Evolutionary conservation across 1,139 yeast genomes (phyloP).

Genomic region (Candida sp.): DNA sequence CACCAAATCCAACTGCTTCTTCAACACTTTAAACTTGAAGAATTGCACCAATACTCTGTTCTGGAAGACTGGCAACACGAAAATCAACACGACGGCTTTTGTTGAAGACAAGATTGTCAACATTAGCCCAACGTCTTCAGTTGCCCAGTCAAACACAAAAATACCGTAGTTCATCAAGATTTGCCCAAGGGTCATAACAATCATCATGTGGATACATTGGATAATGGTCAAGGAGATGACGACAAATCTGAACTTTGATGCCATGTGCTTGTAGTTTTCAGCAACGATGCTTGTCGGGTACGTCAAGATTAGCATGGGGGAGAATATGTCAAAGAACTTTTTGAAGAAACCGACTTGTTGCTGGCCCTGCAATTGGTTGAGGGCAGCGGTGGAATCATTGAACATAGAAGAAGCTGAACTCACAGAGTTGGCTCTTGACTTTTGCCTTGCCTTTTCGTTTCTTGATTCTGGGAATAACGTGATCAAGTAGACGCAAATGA

Average conservation of each 20-base stretch:
- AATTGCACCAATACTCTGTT: constrained; percentile 29
- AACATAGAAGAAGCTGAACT: constrained; percentile 1
- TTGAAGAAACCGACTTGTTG: not conserved
- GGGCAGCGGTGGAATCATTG: not conserved
- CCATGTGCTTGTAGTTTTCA: constrained; percentile 13
- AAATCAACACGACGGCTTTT: constrained; percentile 32
- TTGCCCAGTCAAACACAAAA: constrained; percentile 59
- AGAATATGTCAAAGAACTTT: constrained; percentile 26
- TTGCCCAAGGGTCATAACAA: constrained; percentile 43
- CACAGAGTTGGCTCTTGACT: constrained; percentile 44
- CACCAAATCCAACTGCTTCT: constrained; percentile 52
- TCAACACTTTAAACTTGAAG: constrained; percentile 38
- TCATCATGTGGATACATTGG: constrained; percentile 35
- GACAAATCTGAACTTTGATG: constrained; percentile 24
- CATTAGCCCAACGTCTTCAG: constrained; percentile 60
- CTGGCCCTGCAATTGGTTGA: constrained; percentile 5
- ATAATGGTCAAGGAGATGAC: constrained; percentile 49
- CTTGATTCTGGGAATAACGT: constrained; percentile 63
- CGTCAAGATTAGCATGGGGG: constrained; percentile 36
- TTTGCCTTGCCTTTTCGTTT: constrained; percentile 43
- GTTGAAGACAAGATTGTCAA: constrained; percentile 57
- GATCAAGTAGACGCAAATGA: constrained; percentile 31
- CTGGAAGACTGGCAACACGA: constrained; percentile 36
- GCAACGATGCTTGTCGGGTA: constrained; percentile 16
- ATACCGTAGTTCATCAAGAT: constrained; percentile 56